Evolutionary conservation across 805 yeast genomes (phyloP).

Genomic region (Danielia reshetovae): DNA sequence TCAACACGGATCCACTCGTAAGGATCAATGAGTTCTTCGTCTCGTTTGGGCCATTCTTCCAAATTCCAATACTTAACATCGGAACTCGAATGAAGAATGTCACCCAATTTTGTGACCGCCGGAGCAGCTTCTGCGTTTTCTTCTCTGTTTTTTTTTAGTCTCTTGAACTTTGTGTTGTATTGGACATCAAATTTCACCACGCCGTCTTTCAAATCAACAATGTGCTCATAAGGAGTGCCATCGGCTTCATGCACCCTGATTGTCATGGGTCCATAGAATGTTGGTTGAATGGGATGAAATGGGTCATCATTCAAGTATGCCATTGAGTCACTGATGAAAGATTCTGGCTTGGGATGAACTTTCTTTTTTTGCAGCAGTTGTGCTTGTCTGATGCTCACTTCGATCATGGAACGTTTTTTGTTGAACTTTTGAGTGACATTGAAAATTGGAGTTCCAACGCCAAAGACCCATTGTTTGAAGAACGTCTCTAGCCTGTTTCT

Average conservation of each 20-base stretch:
- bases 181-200: constrained; percentile 88
- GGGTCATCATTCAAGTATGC: constrained; percentile 41
- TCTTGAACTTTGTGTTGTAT: constrained; percentile 88
- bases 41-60: constrained; percentile 65
- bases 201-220: constrained; percentile 83
- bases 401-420: constrained; percentile 89
- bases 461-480: constrained; percentile 90
- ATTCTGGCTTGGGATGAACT: constrained; percentile 31
- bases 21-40: constrained; percentile 78
- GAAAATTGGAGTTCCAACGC: constrained; percentile 85
- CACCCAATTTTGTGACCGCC: constrained; percentile 65
- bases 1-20: constrained; percentile 98
- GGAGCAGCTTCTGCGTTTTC: constrained; percentile 28
- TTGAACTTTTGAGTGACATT: constrained; percentile 89
- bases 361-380: constrained; percentile 59
- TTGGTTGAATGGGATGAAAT: constrained; percentile 37
- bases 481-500: constrained; percentile 77
- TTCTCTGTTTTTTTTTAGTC: constrained; percentile 61
- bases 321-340: constrained; percentile 45
- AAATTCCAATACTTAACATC: constrained; percentile 73
- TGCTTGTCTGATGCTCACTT: constrained; percentile 89
- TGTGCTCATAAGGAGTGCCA: constrained; percentile 98
- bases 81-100: constrained; percentile 55
- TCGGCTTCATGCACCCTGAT: constrained; percentile 96
- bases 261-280: constrained; percentile 93